These are phyloP conservation scores for Trametes cubensis DNA, from an alignment of 768 basidiomycete species.

Conservation along the genomic window DNA sequence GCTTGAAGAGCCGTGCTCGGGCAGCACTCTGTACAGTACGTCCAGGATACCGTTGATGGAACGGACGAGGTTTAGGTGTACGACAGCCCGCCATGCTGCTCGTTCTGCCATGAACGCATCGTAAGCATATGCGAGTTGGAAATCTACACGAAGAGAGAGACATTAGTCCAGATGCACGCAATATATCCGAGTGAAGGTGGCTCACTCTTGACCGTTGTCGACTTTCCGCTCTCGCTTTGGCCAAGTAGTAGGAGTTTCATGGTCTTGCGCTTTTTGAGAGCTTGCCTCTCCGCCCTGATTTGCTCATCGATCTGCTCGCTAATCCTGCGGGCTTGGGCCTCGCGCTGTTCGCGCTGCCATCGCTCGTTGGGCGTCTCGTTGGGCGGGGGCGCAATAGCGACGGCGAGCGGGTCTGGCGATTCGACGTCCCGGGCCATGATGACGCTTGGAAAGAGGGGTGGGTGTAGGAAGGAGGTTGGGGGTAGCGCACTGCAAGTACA, in stretches of 20 bases:
- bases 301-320: conserved; percentile 80
- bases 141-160: conserved; percentile 46
- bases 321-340: conserved; percentile 63
- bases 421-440: conserved; percentile 25
- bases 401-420: conserved; percentile 56
- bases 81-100: conserved; percentile 71
- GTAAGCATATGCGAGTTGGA: conserved; percentile 73
- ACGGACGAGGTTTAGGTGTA: conserved; percentile 79
- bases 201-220: conserved; percentile 78
- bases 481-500: not conserved
- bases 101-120: conserved; percentile 72
- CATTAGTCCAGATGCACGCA: not conserved
- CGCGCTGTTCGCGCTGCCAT: conserved; percentile 56
- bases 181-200: not conserved
- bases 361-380: conserved; percentile 64
- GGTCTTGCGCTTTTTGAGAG: conserved; percentile 63
- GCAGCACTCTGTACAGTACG: conserved; percentile 43
- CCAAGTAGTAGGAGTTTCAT: conserved; percentile 75
- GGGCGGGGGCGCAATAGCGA: conserved; percentile 62
- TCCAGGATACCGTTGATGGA: conserved; percentile 69
- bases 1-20: not conserved
- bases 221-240: conserved; percentile 79
- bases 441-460: not conserved
- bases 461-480: not conserved
- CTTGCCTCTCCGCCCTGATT: conserved; percentile 60